Evolutionary conservation across 2,329 filamentous ascomycete genomes (phyloP).

Genomic region (Colletotrichum chrysophilum): DNA sequence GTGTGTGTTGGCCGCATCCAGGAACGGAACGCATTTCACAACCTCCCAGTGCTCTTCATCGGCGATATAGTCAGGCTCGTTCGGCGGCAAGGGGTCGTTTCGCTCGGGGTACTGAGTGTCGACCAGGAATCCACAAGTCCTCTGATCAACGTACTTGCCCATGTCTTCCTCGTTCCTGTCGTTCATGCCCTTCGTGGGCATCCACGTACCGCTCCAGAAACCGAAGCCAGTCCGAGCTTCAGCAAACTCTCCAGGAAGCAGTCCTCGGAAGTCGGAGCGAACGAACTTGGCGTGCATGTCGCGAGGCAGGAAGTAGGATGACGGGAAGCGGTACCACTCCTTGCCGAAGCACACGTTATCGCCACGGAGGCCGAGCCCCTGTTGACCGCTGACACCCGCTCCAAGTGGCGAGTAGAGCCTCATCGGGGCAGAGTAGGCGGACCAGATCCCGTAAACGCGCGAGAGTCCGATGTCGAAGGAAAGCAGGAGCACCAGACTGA

Average conservation of each 20-base stretch:
- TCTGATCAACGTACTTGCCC: conserved; percentile 83
- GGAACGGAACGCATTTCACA: conserved; percentile 76
- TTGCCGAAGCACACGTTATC: conserved; percentile 89
- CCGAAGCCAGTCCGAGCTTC: conserved; percentile 74
- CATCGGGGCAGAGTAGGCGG: conserved; percentile 83
- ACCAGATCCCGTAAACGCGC: conserved; percentile 78
- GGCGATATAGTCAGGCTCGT: conserved; percentile 82
- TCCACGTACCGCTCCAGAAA: conserved; percentile 83
- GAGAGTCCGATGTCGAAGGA: conserved; percentile 71
- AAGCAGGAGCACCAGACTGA: conserved; percentile 64
- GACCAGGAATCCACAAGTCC: conserved; percentile 81
- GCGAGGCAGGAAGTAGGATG: conserved; percentile 88
- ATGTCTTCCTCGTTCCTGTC: conserved; percentile 87
- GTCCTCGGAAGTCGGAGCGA: conserved; percentile 85
- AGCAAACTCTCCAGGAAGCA: conserved; percentile 89
- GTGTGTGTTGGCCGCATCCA: conserved; percentile 79
- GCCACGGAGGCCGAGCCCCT: conserved; percentile 60
- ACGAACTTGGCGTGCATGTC: conserved; percentile 87
- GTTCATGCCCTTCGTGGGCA: conserved; percentile 85
- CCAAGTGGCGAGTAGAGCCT: conserved; percentile 73
- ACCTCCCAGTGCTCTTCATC: conserved; percentile 80
- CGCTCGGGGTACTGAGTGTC: conserved; percentile 80
- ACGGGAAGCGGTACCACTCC: conserved; percentile 98
- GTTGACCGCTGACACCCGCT: conserved; percentile 46
- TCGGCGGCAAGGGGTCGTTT: conserved; percentile 55